Percentiles rank a stretch among this genome's conserved stretches.
These are phyloP conservation scores for Isoetes taiwanensis DNA, from an alignment of 75 land plant genomes.

Conservation along the genomic window DNA sequence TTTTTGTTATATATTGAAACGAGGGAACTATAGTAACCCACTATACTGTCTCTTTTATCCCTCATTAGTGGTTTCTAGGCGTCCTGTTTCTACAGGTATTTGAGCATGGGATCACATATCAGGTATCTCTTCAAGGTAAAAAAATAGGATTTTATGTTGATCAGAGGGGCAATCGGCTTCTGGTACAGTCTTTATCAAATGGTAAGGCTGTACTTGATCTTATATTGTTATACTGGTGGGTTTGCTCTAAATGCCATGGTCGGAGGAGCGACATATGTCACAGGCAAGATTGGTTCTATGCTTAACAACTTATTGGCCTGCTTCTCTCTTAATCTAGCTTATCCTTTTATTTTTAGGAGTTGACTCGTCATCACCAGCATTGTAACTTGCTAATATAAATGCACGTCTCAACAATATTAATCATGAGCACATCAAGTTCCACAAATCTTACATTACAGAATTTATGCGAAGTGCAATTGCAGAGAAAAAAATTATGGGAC, in stretches of 20 bases:
- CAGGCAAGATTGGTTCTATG: no score
- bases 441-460: slow-evolving; percentile 57
- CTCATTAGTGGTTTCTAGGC: no score
- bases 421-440: slow-evolving; percentile 40
- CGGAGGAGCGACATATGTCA: slow-evolving; percentile 69
- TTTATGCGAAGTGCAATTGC: slow-evolving; percentile 61
- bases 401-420: slow-evolving; percentile 43
- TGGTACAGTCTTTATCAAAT: slow-evolving; percentile 46
- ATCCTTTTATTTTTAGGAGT: slow-evolving; percentile 36
- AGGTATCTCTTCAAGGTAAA: slow-evolving; percentile 60
- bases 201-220: slow-evolving; percentile 66
- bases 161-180: slow-evolving; percentile 78
- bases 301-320: no score
- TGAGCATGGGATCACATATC: slow-evolving; percentile 73
- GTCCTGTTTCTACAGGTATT: no score
- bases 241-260: slow-evolving; percentile 78
- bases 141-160: slow-evolving; percentile 97
- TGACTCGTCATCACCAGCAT: slow-evolving; percentile 72
- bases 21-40: no score
- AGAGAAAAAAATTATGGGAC: slow-evolving; percentile 60
- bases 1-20: no score
- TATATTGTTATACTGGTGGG: slow-evolving; percentile 92
- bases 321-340: no score
- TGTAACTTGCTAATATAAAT: slow-evolving; percentile 81
- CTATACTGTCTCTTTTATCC: no score